These are phyloP conservation scores for Aquilaria agallochum DNA, from an alignment of 441 rosid genomes.

Conservation along the genomic window DNA sequence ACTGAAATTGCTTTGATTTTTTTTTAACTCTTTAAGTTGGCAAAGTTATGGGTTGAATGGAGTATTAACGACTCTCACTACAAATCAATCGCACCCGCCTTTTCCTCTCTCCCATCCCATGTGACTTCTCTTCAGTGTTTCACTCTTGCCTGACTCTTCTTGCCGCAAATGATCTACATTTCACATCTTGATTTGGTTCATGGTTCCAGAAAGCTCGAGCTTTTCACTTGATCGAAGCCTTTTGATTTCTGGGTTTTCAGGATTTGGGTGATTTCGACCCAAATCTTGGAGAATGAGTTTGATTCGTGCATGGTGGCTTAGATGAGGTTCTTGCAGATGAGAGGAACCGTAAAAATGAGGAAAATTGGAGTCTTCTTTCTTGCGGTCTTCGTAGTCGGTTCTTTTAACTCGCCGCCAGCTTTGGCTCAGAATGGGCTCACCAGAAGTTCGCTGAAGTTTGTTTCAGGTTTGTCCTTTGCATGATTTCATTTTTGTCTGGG, in stretches of 20 bases:
- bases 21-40: background rate
- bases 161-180: conserved; percentile 1
- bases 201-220: background rate
- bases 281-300: conserved; percentile 20
- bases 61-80: background rate
- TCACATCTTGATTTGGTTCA: conserved; percentile 2
- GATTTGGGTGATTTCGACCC: conserved; percentile 7
- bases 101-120: conserved; percentile 21
- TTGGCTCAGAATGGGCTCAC: conserved; percentile 25
- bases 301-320: conserved; percentile 4
- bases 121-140: conserved; percentile 19
- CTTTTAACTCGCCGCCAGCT: conserved; percentile 27
- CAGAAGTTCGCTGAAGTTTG: conserved; percentile 44
- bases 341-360: conserved; percentile 9
- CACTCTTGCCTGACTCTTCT: conserved; percentile 1
- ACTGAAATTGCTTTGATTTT: background rate
- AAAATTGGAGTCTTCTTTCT: conserved; percentile 24
- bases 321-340: background rate
- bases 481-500: conserved; percentile 1
- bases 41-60: background rate
- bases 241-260: background rate
- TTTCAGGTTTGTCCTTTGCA: conserved; percentile 42
- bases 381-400: conserved; percentile 16
- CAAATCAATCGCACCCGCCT: conserved; percentile 32
- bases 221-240: background rate